These are phyloP conservation scores for Cordyceps farinosa DNA, from an alignment of 2,329 filamentous ascomycete genomes.

Conservation along the genomic window DNA sequence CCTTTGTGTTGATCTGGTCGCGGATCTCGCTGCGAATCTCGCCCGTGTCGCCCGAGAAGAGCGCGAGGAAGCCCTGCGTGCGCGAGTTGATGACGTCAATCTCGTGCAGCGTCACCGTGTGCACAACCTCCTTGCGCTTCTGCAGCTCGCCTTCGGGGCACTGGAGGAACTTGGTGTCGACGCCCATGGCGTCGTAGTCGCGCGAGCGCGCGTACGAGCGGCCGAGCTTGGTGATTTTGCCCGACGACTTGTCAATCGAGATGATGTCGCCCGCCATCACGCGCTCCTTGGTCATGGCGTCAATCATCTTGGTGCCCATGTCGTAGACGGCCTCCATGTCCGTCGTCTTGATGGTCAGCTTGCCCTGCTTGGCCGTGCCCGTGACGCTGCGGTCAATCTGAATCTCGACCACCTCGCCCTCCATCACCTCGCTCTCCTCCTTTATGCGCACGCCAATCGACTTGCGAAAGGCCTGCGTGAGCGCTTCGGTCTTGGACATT, in stretches of 20 bases:
- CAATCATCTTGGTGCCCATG: conserved; percentile 99
- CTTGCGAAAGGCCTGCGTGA: conserved; percentile 98
- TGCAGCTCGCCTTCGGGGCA: conserved; percentile 97
- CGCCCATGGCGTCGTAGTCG: conserved; percentile 98
- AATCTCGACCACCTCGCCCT: conserved; percentile 98
- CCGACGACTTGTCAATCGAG: conserved; percentile 96
- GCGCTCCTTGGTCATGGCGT: conserved; percentile 98
- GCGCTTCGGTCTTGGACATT: conserved; percentile 98
- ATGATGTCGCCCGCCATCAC: conserved; percentile 99
- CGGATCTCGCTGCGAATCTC: conserved; percentile 96
- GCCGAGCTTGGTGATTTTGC: conserved; percentile 95
- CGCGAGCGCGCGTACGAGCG: conserved; percentile 90
- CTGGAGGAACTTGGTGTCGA: conserved; percentile 96
- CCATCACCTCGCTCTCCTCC: conserved; percentile 98
- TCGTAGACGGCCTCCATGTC: conserved; percentile 99
- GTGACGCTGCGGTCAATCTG: conserved; percentile 97
- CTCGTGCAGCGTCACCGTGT: conserved; percentile 95
- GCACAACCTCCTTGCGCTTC: conserved; percentile 93
- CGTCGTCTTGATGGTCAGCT: conserved; percentile 98
- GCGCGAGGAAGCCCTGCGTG: conserved; percentile 94
- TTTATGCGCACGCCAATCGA: conserved; percentile 98
- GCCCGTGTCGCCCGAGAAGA: conserved; percentile 96
- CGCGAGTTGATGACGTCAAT: conserved; percentile 99
- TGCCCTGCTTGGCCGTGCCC: conserved; percentile 95
- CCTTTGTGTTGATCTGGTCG: conserved; percentile 98